phyloP scores from a whole-genome alignment of 176 grass and related monocot species.

The Microstegium vimineum region DNA sequence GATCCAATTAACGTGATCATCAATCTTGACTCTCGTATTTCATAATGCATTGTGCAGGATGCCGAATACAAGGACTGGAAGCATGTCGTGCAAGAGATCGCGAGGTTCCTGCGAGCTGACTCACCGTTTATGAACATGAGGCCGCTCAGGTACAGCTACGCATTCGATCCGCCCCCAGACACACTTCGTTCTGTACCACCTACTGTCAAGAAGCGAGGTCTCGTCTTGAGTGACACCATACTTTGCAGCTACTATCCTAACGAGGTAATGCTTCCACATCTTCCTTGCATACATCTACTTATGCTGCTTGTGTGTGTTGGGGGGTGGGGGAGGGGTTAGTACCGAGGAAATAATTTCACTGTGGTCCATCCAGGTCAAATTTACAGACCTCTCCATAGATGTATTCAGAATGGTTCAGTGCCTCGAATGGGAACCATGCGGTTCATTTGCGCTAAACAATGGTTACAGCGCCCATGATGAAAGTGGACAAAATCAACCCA shows the following conservation, averaged over 20 bases:
- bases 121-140: conserved; percentile 83
- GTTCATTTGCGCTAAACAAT: conserved; percentile 69
- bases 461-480: conserved; percentile 52
- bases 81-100: conserved; percentile 67
- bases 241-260: conserved; percentile 72
- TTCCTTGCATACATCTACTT: background rate
- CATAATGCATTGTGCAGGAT: conserved; percentile 39
- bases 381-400: conserved; percentile 84
- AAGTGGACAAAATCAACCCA: conserved; percentile 51
- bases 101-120: conserved; percentile 76
- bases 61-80: conserved; percentile 89
- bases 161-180: conserved; percentile 70
- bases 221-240: conserved; percentile 59
- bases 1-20: background rate
- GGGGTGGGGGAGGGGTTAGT: background rate
- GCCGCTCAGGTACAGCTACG: conserved; percentile 82
- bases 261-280: conserved; percentile 44
- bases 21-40: background rate
- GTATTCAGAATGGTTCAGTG: conserved; percentile 95
- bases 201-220: conserved; percentile 52
- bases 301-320: background rate
- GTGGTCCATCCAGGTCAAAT: conserved; percentile 69
- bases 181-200: conserved; percentile 33
- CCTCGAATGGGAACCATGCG: conserved; percentile 93
- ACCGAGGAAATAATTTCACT: background rate